Percentiles rank a stretch among this genome's conserved stretches.
phyloP scores from a whole-genome alignment of 2,329 filamentous ascomycete species.

The Botryotinia convoluta region DNA sequence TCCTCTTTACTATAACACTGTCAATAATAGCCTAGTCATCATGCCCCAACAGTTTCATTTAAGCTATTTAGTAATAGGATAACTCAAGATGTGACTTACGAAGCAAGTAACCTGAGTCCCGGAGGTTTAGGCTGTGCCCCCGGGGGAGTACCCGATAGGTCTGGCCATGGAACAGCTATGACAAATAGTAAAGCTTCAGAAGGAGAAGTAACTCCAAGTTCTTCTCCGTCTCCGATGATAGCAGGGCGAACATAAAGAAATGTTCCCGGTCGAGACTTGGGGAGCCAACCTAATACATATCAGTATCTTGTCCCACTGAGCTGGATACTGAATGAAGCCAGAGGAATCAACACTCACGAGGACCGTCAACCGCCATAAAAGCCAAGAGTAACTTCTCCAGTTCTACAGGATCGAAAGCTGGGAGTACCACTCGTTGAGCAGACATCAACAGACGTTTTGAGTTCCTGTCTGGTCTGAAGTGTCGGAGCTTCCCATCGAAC shows the following conservation, averaged over 20 bases:
- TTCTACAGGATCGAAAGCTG: slow-evolving; percentile 68
- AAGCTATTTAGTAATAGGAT: too few relatives aligned
- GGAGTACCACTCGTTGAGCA: slow-evolving; percentile 67
- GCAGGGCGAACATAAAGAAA: slow-evolving; percentile 87
- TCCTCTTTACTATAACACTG: slow-evolving; percentile 55
- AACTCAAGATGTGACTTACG: slow-evolving; percentile 31
- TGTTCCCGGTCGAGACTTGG: slow-evolving; percentile 61
- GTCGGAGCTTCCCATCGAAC: slow-evolving; percentile 34
- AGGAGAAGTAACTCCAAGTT: slow-evolving; percentile 77
- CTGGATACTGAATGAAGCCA: neutral
- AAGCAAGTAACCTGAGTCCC: slow-evolving; percentile 75
- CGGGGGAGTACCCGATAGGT: slow-evolving; percentile 39
- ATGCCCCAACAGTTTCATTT: too few relatives aligned
- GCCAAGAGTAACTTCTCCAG: slow-evolving; percentile 70
- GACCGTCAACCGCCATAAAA: slow-evolving; percentile 69
- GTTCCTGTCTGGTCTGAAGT: slow-evolving; percentile 44
- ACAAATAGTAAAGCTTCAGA: slow-evolving; percentile 83
- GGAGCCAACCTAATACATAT: slow-evolving; percentile 63
- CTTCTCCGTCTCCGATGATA: slow-evolving; percentile 76
- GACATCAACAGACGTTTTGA: slow-evolving; percentile 50
- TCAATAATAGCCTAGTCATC: neutral
- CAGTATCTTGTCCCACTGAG: neutral
- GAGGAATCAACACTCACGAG: slow-evolving; percentile 36
- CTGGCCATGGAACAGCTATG: slow-evolving; percentile 60
- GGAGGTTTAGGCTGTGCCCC: slow-evolving; percentile 39